Evolutionary conservation across 2,329 filamentous ascomycete genomes (phyloP), one percentile per base, ranked within the genome.

Genomic region (Knoxdaviesia capensis): DNA sequence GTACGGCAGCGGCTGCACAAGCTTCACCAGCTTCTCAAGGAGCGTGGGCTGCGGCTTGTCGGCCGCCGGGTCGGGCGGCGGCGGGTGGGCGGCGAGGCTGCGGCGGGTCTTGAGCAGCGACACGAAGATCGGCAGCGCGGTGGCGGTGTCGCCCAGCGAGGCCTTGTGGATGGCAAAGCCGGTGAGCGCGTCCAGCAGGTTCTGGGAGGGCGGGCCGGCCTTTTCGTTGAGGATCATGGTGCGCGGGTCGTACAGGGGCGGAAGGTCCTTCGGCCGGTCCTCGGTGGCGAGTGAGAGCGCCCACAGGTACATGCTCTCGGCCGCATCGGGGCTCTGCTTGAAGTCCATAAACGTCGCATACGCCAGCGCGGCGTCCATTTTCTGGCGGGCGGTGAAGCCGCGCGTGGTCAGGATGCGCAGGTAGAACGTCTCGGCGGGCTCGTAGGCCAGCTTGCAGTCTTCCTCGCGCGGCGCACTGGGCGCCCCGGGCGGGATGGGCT

Each of bases 311-410:
- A 86, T 76, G 47, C 80, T 73, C 43, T 74, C 68, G 0, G 85
- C 78, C 0, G 72, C 76, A 4, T 74, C 71, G 2, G 67, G 59
- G 30, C 75, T 56, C 1, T 72, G 66, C 59, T 87, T 88, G 60
- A 74, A 88, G 49, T 86, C 81, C 35, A 93, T 66, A 72, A 82
- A 94, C 43, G 83, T 79, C 2, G 80, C 88, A 54, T 87, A 93
- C 1, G 78, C 79, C 36, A 94, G 62, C 4, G 83, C 80, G 4
- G 87, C 86, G 44, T 88, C 77, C 41, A 94, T 65, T 51, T 76
- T 77, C 57, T 96, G 85, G 44, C 74, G 69, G n/a, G 73, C 68
- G 1, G 72, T 78, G 51, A 96, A 83, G 1, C 88, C 88, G 43
- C 71, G 69, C 0, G 83, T 88, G 6, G 77, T 84, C 42, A 94